Conservation (phyloP, 2,329 filamentous ascomycete genomes). For the Monosporascus cannonballus region DNA sequence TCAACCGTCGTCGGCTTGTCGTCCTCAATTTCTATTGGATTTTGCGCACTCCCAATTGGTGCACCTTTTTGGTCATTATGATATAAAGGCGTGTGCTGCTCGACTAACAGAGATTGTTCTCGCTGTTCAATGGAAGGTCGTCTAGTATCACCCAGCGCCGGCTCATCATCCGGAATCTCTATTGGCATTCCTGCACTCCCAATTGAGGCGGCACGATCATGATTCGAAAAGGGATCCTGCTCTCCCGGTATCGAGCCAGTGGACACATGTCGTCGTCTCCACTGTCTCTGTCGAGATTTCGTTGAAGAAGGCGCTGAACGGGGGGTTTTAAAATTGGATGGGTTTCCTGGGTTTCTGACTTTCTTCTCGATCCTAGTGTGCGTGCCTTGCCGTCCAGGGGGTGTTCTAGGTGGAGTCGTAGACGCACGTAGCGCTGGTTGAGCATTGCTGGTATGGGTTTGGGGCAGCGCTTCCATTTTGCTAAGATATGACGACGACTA, state of each 20-base stretch:
- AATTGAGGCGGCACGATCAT: not conserved
- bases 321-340: not conserved
- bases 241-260: not conserved
- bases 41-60: too few relatives aligned
- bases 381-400: not conserved
- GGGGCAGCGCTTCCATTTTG: not conserved
- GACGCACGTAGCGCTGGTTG: not conserved
- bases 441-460: not conserved
- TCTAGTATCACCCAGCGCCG: too few relatives aligned
- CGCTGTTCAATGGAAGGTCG: too few relatives aligned
- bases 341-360: not conserved
- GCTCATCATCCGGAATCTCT: not conserved
- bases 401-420: not conserved
- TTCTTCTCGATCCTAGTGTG: not conserved
- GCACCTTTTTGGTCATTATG: too few relatives aligned
- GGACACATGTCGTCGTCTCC: not conserved
- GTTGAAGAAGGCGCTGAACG: not conserved
- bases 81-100: too few relatives aligned
- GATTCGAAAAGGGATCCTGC: not conserved
- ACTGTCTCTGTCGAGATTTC: not conserved
- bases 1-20: too few relatives aligned
- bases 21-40: too few relatives aligned
- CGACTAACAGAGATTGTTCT: too few relatives aligned
- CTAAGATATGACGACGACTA: not conserved
- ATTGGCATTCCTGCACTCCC: not conserved